These are phyloP conservation scores for Galerina sulciceps DNA, from an alignment of 768 basidiomycete species.

Conservation along the genomic window DNA sequence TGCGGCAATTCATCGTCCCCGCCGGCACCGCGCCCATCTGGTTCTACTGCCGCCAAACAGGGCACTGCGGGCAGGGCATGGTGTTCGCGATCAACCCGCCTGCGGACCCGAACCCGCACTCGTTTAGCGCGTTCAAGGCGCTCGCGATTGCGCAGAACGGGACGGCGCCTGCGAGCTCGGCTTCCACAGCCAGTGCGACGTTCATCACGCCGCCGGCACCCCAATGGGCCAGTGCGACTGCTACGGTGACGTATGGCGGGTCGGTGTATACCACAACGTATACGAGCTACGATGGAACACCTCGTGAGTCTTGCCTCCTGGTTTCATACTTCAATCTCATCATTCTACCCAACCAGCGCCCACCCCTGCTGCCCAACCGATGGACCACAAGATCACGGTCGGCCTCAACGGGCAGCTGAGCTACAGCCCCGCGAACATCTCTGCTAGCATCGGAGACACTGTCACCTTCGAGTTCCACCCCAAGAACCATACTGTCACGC, in stretches of 20 bases:
- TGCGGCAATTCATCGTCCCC: slow-evolving; percentile 41
- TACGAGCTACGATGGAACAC: slow-evolving; percentile 39
- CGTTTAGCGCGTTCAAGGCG: slow-evolving; percentile 55
- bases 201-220: slow-evolving; percentile 36
- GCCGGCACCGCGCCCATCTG: slow-evolving; percentile 51
- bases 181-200: slow-evolving; percentile 19
- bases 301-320: slow-evolving; percentile 26
- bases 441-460: slow-evolving; percentile 45
- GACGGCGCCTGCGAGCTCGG: slow-evolving; percentile 22
- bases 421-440: slow-evolving; percentile 42
- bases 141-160: slow-evolving; percentile 45
- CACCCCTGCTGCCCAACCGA: slow-evolving; percentile 30
- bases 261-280: slow-evolving; percentile 43
- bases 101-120: slow-evolving; percentile 33
- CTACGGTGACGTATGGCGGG: slow-evolving; percentile 38
- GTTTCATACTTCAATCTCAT: background rate
- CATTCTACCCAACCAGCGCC: slow-evolving; percentile 15
- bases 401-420: slow-evolving; percentile 38
- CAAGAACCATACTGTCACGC: slow-evolving; percentile 53
- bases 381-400: slow-evolving; percentile 42
- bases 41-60: slow-evolving; percentile 58
- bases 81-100: slow-evolving; percentile 70
- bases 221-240: slow-evolving; percentile 40
- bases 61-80: slow-evolving; percentile 64
- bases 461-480: slow-evolving; percentile 48